Conservation (phyloP, 371 early-diverging fungal species). For the Funneliformis caledonium region DNA sequence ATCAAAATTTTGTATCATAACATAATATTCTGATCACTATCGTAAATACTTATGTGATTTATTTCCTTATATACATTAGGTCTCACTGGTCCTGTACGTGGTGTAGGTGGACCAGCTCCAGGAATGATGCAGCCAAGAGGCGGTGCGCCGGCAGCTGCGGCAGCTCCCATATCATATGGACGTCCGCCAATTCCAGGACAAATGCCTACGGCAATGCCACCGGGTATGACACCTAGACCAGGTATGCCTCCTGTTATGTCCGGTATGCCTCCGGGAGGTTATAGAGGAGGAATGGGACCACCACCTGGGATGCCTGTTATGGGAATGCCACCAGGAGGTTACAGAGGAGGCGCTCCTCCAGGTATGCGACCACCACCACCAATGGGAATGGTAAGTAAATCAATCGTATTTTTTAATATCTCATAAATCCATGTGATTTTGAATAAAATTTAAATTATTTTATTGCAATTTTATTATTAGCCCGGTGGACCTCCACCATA, state of each 20-base stretch:
- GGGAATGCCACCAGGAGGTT: slow-evolving; percentile 37
- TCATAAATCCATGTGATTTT: background rate
- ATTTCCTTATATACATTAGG: slow-evolving; percentile 53
- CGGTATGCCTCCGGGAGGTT: slow-evolving; percentile 57
- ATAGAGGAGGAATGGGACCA: slow-evolving; percentile 59
- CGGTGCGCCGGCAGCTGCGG: slow-evolving; percentile 47
- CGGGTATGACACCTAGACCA: slow-evolving; percentile 55
- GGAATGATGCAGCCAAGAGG: slow-evolving; percentile 76
- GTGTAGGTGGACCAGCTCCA: slow-evolving; percentile 91
- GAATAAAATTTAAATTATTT: background rate
- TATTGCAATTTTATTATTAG: slow-evolving; percentile 43
- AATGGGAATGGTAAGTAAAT: slow-evolving; percentile 37
- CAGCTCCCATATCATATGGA: slow-evolving; percentile 77
- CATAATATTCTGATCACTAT: too few relatives aligned
- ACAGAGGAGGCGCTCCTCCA: slow-evolving; percentile 36
- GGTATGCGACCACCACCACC: slow-evolving; percentile 30
- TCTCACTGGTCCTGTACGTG: slow-evolving; percentile 87
- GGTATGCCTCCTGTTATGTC: slow-evolving; percentile 54
- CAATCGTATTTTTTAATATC: background rate
- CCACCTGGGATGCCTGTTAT: slow-evolving; percentile 49
- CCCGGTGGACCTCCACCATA: slow-evolving; percentile 47
- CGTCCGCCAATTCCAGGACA: slow-evolving; percentile 64
- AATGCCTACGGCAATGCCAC: slow-evolving; percentile 47
- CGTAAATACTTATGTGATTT: background rate
- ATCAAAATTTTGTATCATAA: too few relatives aligned